A percentile compares a stretch with the other conserved stretches of the same genome.
phyloP scores from a whole-genome alignment of 495 filamentous ascomycete species.

The Xylaria nigripes region DNA sequence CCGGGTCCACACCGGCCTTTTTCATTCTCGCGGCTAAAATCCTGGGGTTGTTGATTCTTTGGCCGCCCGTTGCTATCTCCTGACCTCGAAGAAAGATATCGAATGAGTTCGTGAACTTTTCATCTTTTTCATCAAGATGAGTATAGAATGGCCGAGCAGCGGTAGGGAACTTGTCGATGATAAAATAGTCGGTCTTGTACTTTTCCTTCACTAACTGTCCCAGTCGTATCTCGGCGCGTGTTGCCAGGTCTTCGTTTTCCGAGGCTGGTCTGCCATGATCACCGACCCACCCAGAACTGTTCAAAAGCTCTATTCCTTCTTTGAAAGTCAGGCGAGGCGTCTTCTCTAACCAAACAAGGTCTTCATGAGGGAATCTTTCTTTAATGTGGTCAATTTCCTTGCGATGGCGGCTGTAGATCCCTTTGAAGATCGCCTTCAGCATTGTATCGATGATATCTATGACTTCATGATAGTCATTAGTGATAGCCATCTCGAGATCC shows the following conservation, averaged over 20 bases:
- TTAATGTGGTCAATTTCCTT: conserved; percentile 61
- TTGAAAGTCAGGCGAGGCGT: conserved; percentile 75
- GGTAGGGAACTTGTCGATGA: conserved; percentile 86
- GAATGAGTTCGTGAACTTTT: conserved; percentile 76
- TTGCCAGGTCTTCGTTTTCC: conserved; percentile 69
- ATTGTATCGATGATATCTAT: conserved; percentile 71
- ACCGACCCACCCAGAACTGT: conserved; percentile 68
- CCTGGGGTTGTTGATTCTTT: conserved; percentile 77
- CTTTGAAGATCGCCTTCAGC: conserved; percentile 80
- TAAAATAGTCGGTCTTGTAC: conserved; percentile 84
- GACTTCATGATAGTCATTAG: conserved; percentile 85
- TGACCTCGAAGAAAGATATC: conserved; percentile 94
- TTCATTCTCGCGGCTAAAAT: conserved; percentile 73
- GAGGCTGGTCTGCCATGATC: conserved; percentile 64
- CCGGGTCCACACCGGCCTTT: conserved; percentile 62
- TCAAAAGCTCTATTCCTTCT: conserved; percentile 72
- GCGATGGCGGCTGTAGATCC: conserved; percentile 60
- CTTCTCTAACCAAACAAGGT: conserved; percentile 65
- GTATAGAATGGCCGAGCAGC: conserved; percentile 86
- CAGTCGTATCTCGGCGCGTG: conserved; percentile 78
- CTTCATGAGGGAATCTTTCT: conserved; percentile 50
- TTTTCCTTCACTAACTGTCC: conserved; percentile 77
- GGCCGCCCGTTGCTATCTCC: conserved; percentile 84
- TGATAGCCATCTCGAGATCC: conserved; percentile 91
- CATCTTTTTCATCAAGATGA: conserved; percentile 75